These are phyloP conservation scores for Colletotrichum trifolii DNA, from an alignment of 2,329 filamentous ascomycete species.

Conservation along the genomic window DNA sequence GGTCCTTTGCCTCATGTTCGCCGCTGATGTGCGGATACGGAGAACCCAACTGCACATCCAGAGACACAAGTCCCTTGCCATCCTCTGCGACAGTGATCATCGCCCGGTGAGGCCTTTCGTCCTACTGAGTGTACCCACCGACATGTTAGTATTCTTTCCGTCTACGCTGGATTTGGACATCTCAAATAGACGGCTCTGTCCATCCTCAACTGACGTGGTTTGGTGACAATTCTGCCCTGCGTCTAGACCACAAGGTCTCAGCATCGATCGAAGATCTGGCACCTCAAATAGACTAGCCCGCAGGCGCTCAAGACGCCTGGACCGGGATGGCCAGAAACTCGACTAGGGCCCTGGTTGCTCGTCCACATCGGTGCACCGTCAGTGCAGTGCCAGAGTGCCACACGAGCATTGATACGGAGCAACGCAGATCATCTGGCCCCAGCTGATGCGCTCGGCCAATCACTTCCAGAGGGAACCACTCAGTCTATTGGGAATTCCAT, in stretches of 20 bases:
- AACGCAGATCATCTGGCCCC: slow-evolving; percentile 34
- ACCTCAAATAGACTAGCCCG: slow-evolving; percentile 25
- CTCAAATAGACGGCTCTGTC: slow-evolving; percentile 27
- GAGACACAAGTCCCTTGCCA: neutral
- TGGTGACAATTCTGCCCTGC: slow-evolving; percentile 32
- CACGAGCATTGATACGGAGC: slow-evolving; percentile 14
- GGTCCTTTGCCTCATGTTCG: neutral
- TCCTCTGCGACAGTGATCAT: slow-evolving; percentile 1
- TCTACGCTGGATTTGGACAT: slow-evolving; percentile 31
- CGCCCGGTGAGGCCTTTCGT: slow-evolving; percentile 18
- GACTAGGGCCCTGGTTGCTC: slow-evolving; percentile 27
- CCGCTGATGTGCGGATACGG: neutral
- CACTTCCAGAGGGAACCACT: neutral
- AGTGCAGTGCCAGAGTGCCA: slow-evolving; percentile 34
- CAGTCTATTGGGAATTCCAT: neutral
- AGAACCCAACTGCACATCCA: slow-evolving; percentile 18
- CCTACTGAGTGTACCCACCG: slow-evolving; percentile 6
- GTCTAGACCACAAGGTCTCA: slow-evolving; percentile 25
- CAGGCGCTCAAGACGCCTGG: slow-evolving; percentile 38
- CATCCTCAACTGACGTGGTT: slow-evolving; percentile 6
- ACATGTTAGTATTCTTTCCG: slow-evolving; percentile 1
- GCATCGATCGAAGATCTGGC: slow-evolving; percentile 36
- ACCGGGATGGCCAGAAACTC: slow-evolving; percentile 38
- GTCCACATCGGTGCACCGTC: slow-evolving; percentile 30
- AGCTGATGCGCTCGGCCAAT: slow-evolving; percentile 9